Conservation (phyloP, 352 stramenopile species). For the Globisporangium nodosum region DNA sequence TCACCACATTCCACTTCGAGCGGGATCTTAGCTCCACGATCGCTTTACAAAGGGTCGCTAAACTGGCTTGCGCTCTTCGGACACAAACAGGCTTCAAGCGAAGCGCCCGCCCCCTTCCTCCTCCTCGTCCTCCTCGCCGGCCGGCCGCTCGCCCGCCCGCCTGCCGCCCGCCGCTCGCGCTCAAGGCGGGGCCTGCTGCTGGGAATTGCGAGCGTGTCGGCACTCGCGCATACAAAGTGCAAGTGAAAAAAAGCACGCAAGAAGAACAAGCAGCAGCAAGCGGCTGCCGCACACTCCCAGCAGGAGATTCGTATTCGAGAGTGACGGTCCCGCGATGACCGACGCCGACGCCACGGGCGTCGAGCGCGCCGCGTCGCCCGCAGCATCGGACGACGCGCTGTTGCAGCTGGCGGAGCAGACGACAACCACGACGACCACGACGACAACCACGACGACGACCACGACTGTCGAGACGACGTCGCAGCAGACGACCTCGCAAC, state of each 20-base stretch:
- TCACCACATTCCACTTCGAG: background rate
- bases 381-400: background rate
- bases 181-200: background rate
- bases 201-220: background rate
- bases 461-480: background rate
- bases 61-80: constrained; percentile 3
- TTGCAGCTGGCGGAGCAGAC: background rate
- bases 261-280: background rate
- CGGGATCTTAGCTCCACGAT: background rate
- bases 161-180: background rate
- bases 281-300: no score
- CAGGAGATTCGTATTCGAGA: background rate
- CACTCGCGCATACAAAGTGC: background rate
- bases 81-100: background rate
- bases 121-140: background rate
- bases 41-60: background rate
- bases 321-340: constrained; percentile 5
- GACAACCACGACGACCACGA: background rate
- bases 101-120: constrained; percentile 2
- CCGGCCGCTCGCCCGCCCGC: background rate
- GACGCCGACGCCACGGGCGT: constrained; percentile 8
- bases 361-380: background rate
- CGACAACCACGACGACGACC: background rate
- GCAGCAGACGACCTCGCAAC: background rate
- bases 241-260: background rate